A percentile compares a stretch with the other conserved stretches of the same genome.
phyloP scores from a whole-genome alignment of 2,329 filamentous ascomycete genomes.

The Fusarium sambucinum region DNA sequence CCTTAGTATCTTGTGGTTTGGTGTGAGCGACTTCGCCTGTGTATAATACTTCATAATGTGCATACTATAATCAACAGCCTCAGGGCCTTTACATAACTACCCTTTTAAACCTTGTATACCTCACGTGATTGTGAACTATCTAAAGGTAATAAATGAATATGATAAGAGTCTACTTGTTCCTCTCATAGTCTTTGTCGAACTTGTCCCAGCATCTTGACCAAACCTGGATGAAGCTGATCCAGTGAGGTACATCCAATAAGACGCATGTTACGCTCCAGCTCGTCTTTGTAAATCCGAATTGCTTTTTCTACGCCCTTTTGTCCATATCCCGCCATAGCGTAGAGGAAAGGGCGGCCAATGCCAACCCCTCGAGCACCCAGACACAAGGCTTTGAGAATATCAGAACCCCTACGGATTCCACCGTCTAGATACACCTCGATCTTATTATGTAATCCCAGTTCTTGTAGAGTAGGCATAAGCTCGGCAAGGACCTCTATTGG shows the following conservation, averaged over 20 bases:
- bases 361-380: slow-evolving; percentile 91
- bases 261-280: slow-evolving; percentile 99
- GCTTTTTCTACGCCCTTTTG: slow-evolving; percentile 88
- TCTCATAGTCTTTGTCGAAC: slow-evolving; percentile 2
- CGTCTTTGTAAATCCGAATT: slow-evolving; percentile 90
- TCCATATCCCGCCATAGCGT: slow-evolving; percentile 93
- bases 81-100: neutral
- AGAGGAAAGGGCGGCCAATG: slow-evolving; percentile 92
- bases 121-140: neutral
- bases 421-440: slow-evolving; percentile 93
- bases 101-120: fast-evolving
- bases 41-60: slow-evolving; percentile 10
- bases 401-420: slow-evolving; percentile 86
- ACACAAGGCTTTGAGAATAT: slow-evolving; percentile 94
- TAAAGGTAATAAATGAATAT: no score
- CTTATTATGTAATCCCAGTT: slow-evolving; percentile 75
- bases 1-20: neutral
- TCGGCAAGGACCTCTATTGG: slow-evolving; percentile 90
- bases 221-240: slow-evolving; percentile 67
- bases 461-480: slow-evolving; percentile 85
- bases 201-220: slow-evolving; percentile 3
- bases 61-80: neutral
- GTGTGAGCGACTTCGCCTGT: neutral
- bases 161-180: no score
- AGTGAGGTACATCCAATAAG: slow-evolving; percentile 83